These are phyloP conservation scores for Corymbia calophylla DNA, from an alignment of 441 rosid species.

Conservation along the genomic window DNA sequence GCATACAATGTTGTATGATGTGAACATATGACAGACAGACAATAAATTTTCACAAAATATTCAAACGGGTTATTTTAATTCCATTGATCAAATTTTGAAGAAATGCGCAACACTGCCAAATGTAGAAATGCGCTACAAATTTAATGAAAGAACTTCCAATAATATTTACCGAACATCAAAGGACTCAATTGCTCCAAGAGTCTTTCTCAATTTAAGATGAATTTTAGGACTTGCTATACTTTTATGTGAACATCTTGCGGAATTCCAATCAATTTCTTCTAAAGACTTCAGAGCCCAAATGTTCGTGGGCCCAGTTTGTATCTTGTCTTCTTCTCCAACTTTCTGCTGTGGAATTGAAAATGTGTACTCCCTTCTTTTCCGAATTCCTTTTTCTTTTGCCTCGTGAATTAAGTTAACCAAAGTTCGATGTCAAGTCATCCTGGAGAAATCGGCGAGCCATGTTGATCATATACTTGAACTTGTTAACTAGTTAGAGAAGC, in stretches of 20 bases:
- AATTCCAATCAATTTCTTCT: neutral
- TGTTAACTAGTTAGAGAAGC: neutral
- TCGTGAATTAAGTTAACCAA: neutral
- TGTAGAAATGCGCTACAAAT: neutral
- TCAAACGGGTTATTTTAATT: neutral
- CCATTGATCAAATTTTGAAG: neutral
- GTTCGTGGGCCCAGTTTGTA: neutral
- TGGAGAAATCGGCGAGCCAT: neutral
- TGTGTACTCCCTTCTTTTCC: neutral
- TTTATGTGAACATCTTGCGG: neutral
- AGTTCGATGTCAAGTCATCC: neutral
- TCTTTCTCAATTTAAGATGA: neutral
- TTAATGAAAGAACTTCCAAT: neutral
- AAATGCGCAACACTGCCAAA: neutral
- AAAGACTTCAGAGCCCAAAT: neutral
- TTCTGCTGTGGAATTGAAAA: neutral
- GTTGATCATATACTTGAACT: neutral
- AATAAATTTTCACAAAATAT: neutral
- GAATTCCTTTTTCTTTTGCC: fast-evolving
- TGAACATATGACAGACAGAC: neutral
- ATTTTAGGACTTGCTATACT: neutral
- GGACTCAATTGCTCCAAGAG: neutral
- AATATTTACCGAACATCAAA: neutral
- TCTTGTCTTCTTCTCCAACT: neutral
- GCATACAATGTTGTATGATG: neutral